Evolutionary conservation across 2,329 filamentous ascomycete genomes (phyloP).

Genomic region (Apiospora malaysiana): DNA sequence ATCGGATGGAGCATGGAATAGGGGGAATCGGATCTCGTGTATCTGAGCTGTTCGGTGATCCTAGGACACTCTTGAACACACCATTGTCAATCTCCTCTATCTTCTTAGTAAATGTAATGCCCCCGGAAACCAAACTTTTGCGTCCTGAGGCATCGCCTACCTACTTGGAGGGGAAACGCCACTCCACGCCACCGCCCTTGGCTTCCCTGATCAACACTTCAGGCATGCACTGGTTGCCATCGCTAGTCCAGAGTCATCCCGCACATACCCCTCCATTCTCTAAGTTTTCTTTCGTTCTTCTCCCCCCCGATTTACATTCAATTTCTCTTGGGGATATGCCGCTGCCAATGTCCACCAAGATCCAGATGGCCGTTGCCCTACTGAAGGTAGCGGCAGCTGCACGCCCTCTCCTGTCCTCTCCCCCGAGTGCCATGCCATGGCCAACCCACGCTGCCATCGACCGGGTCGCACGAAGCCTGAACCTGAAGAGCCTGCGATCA

Average conservation of each 20-base stretch:
- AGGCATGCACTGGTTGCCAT: neutral
- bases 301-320: too few species aligned
- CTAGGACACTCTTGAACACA: too few species aligned
- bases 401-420: neutral
- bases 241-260: neutral
- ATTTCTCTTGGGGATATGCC: too few species aligned
- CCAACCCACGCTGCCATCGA: neutral
- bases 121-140: too few species aligned
- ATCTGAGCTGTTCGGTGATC: too few species aligned
- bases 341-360: neutral
- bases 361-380: neutral
- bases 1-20: too few species aligned
- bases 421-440: too few species aligned
- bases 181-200: neutral
- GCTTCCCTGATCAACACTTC: too few species aligned
- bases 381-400: neutral
- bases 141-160: neutral
- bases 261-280: neutral
- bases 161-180: neutral
- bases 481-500: neutral
- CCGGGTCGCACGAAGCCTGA: neutral
- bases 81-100: too few species aligned
- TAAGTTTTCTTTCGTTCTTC: too few species aligned
- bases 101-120: too few species aligned
- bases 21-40: too few species aligned